Conservation (phyloP, 2,329 filamentous ascomycete species). For the Scedosporium dehoogii region DNA sequence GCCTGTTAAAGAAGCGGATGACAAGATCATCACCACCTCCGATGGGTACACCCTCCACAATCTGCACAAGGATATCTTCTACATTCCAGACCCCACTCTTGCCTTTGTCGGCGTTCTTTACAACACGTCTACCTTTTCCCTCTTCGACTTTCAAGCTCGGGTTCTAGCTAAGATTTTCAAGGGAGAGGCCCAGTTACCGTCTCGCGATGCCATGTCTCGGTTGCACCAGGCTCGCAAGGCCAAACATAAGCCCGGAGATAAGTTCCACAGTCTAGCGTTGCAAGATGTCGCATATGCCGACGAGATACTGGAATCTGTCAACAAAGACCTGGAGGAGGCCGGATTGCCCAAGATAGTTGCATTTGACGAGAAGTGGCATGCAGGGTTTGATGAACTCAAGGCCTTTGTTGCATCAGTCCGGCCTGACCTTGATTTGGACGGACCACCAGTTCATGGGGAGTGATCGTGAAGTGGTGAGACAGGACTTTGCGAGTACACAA, state of each 20-base stretch:
- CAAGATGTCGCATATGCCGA: slow-evolving; percentile 4
- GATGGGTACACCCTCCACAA: slow-evolving; percentile 39
- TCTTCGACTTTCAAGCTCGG: slow-evolving; percentile 63
- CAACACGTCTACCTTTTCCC: slow-evolving; percentile 55
- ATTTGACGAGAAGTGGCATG: slow-evolving; percentile 4
- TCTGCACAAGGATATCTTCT: slow-evolving; percentile 61
- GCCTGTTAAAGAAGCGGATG: slow-evolving; percentile 30
- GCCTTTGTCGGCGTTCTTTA: slow-evolving; percentile 56
- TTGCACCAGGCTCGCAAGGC: slow-evolving; percentile 58
- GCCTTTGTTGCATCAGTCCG: slow-evolving; percentile 3
- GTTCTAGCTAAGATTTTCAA: slow-evolving; percentile 47
- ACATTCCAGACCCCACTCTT: slow-evolving; percentile 55
- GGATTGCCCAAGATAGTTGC: background rate
- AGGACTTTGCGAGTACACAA: no score
- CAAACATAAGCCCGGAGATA: slow-evolving; percentile 20
- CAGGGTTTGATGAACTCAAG: slow-evolving; percentile 2
- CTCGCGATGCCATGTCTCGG: slow-evolving; percentile 49
- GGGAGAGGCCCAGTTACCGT: slow-evolving; percentile 53
- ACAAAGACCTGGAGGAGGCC: slow-evolving; percentile 1
- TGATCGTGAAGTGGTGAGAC: background rate
- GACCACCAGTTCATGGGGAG: background rate
- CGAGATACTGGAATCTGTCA: slow-evolving; percentile 3
- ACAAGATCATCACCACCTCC: slow-evolving; percentile 31
- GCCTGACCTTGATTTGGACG: background rate
- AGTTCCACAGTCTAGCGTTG: slow-evolving; percentile 34